Conservation (phyloP, 345 rosid species). For the Raphanus raphanistrum region DNA sequence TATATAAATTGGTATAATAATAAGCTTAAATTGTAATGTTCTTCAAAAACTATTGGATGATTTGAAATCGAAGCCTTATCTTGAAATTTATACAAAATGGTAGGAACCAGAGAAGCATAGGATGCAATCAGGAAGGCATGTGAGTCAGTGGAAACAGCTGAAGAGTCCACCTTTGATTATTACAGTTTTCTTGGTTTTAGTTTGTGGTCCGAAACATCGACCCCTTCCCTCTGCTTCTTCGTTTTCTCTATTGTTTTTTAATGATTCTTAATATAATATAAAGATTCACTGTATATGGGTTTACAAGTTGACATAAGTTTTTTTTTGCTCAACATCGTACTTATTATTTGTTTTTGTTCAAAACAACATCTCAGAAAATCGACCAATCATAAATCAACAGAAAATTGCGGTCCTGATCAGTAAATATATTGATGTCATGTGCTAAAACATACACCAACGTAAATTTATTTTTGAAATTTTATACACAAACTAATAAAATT, state of each 20-base stretch:
- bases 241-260: not conserved
- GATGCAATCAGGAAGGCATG: conserved; percentile 9
- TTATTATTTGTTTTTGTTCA: too few relatives aligned
- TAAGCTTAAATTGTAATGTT: too few relatives aligned
- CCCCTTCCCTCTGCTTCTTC: conserved; percentile 39
- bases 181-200: conserved; percentile 18
- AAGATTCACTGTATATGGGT: conserved; percentile 27
- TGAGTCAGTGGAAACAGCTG: conserved; percentile 33
- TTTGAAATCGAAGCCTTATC: not conserved
- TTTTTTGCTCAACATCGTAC: too few relatives aligned
- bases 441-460: too few relatives aligned
- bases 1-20: too few relatives aligned
- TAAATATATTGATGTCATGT: too few relatives aligned
- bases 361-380: too few relatives aligned
- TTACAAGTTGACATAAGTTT: conserved; percentile 34
- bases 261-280: not conserved
- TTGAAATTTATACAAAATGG: not conserved
- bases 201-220: conserved; percentile 40
- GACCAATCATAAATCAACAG: too few relatives aligned
- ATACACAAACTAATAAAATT: too few relatives aligned
- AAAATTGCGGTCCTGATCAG: too few relatives aligned
- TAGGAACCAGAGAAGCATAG: conserved; percentile 11
- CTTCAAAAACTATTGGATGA: too few relatives aligned
- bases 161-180: conserved; percentile 22
- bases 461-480: too few relatives aligned